Evolutionary conservation across 306 rosid species (phyloP).

Genomic region (Lablab purpureus): DNA sequence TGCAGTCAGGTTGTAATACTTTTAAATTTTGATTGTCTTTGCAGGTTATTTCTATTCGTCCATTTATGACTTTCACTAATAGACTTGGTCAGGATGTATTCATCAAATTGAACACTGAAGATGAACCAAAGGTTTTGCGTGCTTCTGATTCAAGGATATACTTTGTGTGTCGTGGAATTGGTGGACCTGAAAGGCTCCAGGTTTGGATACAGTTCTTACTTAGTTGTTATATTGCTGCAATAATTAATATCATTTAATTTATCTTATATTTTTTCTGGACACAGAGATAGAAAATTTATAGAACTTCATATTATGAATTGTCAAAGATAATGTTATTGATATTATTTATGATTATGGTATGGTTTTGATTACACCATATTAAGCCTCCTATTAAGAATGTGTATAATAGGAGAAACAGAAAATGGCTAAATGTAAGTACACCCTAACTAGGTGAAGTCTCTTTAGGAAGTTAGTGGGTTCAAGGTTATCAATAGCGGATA

Average conservation of each 20-base stretch:
- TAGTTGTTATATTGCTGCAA: conserved; percentile 41
- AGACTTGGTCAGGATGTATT: conserved; percentile 85
- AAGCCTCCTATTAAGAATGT: background rate
- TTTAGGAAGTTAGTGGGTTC: background rate
- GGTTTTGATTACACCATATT: conserved; percentile 23
- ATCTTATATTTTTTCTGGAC: conserved; percentile 29
- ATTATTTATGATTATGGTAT: conserved; percentile 3
- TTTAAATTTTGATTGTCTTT: conserved; percentile 36
- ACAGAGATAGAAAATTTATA: conserved; percentile 13
- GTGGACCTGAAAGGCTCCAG: conserved; percentile 83
- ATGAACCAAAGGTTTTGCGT: conserved; percentile 82
- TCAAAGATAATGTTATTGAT: conserved; percentile 25
- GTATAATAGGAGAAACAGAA: background rate
- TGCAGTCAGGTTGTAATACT: conserved; percentile 22
- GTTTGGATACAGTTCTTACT: conserved; percentile 54
- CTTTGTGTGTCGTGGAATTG: conserved; percentile 64
- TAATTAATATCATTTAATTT: conserved; percentile 16
- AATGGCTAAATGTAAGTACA: background rate
- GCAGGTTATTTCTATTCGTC: conserved; percentile 85
- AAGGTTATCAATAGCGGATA: too few relatives aligned
- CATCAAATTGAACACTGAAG: conserved; percentile 77
- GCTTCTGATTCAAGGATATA: conserved; percentile 81
- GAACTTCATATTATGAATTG: conserved; percentile 22
- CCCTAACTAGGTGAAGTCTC: background rate
- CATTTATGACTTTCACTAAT: conserved; percentile 93